Evolutionary conservation across 1,139 yeast species (phyloP), one percentile per base, ranked within the genome.

Genomic region (Debaryomycetaceae sp.): DNA sequence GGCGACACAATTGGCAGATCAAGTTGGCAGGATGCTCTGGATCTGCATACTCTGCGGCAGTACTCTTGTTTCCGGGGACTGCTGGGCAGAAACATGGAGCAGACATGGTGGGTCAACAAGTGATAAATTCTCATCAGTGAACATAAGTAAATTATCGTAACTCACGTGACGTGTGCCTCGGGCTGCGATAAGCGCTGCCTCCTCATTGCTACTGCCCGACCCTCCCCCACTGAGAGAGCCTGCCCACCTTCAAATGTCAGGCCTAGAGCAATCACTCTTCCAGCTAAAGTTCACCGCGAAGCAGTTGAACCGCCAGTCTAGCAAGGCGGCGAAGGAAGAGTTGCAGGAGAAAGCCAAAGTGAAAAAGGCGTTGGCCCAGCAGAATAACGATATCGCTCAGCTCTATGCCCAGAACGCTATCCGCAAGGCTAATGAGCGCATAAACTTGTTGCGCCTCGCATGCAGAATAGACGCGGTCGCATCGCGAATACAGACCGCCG

Each of bases 391-490:
- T 48, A 86, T 92, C 36, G 98, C 98, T 0, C 81, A 77, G 47
- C 67, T 92, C 30, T 90, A 90, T 45, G 98, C 98, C 0, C 95
- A 87, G 41, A 90, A 87, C 52, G 96, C 98, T 27, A 85, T 92
- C 30, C 70, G 98, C 33, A 92, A 92, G 54, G 70, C 82, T 30
- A 82, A 83, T 41, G 99, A 92, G 53, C 63, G 93, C 37, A 65
- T 90, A 27, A 90, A 81, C 47, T 58, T 92, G 36, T 62, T 92
- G 31, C 68, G 92, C 39, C 62, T 92, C 35, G 81, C 96, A 0
- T 82, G 95, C 0, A 59, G 97, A 32, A 83, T 92, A 21, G 99
- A 92, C 53, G 92, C 97, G 0, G 98, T 92, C 18, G 95, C 97
- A 0, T 79, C 93, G 7, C 60, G 98, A 34, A 95, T 92, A 2